Conservation (phyloP, 2,329 filamentous ascomycete species). For the Graphilbum sp. region DNA sequence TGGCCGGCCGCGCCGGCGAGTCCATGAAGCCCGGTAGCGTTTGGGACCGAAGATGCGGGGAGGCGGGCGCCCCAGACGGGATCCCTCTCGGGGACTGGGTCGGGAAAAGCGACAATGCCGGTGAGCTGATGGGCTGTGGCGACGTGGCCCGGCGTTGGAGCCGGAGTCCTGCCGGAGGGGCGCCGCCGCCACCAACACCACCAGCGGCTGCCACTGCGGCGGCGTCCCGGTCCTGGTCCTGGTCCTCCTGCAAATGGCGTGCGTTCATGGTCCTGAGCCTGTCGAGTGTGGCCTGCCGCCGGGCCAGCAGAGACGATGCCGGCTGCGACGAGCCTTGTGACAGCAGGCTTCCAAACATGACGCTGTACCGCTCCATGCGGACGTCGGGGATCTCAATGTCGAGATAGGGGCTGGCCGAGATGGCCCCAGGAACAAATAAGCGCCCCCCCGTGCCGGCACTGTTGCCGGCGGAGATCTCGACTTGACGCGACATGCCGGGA, state of each 20-base stretch:
- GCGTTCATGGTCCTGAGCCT: slow-evolving; percentile 38
- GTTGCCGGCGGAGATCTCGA: not conserved
- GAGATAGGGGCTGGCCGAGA: slow-evolving; percentile 27
- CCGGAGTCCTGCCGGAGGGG: not conserved
- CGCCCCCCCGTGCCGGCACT: not conserved
- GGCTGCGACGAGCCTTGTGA: slow-evolving; percentile 17
- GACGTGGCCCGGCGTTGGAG: slow-evolving; percentile 29
- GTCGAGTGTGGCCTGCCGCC: slow-evolving; percentile 42
- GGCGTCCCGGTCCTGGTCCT: slow-evolving; percentile 4
- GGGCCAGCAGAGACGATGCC: slow-evolving; percentile 29
- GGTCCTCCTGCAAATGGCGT: slow-evolving; percentile 20
- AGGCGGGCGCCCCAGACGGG: no score
- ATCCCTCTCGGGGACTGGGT: slow-evolving; percentile 17
- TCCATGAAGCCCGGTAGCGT: no score
- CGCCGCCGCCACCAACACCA: not conserved
- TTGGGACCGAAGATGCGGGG: not conserved
- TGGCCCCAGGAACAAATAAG: not conserved
- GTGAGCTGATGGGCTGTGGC: slow-evolving; percentile 28
- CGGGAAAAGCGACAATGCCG: slow-evolving; percentile 29
- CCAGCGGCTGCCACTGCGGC: not conserved
- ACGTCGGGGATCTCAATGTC: slow-evolving; percentile 67
- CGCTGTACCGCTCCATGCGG: slow-evolving; percentile 75
- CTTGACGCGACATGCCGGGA: not conserved
- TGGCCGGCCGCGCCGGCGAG: not conserved
- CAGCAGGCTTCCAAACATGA: slow-evolving; percentile 77